phyloP scores from a whole-genome alignment of 2,329 filamentous ascomycete genomes.

The Colletotrichum lini region DNA sequence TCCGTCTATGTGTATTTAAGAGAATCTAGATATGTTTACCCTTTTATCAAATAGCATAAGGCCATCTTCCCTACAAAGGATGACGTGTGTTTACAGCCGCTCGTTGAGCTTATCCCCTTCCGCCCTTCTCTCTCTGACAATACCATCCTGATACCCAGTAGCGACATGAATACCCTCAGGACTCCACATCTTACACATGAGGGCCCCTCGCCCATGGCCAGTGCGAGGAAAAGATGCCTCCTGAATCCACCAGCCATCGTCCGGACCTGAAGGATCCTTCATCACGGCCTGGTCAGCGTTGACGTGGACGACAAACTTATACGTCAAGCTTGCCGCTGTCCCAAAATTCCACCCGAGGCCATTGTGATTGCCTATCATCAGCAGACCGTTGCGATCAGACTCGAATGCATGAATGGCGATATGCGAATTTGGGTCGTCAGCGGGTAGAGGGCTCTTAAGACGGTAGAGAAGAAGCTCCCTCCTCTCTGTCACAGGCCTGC shows the following conservation, averaged over 20 bases:
- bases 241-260: constrained; percentile 68
- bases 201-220: constrained; percentile 61
- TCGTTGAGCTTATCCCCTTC: constrained; percentile 46
- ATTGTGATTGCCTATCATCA: constrained; percentile 65
- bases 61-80: background rate
- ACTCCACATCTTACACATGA: constrained; percentile 69
- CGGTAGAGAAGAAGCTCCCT: constrained; percentile 67
- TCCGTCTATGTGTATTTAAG: background rate
- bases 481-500: constrained; percentile 58
- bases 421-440: constrained; percentile 60
- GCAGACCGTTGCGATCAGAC: constrained; percentile 67
- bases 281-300: constrained; percentile 65
- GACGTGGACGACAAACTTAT: constrained; percentile 67
- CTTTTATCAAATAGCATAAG: too few species aligned
- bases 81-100: background rate
- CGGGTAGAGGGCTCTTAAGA: constrained; percentile 59
- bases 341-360: constrained; percentile 61
- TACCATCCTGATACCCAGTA: constrained; percentile 69
- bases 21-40: background rate
- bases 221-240: constrained; percentile 65
- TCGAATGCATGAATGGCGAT: constrained; percentile 65
- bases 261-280: constrained; percentile 48
- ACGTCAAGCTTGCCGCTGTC: constrained; percentile 63
- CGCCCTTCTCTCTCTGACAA: constrained; percentile 48
- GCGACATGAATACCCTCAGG: constrained; percentile 67